These are phyloP conservation scores for Fremontodendron californicum DNA, from an alignment of 345 rosid genomes.

Conservation along the genomic window DNA sequence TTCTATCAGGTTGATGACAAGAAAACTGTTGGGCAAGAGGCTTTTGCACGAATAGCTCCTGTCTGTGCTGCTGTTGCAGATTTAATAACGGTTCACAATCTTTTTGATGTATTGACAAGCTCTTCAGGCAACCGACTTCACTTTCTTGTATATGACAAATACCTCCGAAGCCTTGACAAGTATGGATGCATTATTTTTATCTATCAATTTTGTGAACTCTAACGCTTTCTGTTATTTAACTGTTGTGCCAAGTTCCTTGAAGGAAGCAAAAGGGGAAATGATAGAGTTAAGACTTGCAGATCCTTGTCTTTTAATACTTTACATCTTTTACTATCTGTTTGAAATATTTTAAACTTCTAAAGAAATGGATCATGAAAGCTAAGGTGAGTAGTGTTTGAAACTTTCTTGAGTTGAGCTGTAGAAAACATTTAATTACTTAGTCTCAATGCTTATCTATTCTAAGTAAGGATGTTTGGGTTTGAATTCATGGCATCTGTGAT, in stretches of 20 bases:
- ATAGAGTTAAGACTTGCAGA: background rate
- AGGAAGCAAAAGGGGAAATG: background rate
- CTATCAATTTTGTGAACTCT: background rate
- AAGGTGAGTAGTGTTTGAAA: background rate
- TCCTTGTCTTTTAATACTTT: background rate
- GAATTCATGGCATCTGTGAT: constrained; percentile 6
- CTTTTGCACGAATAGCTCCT: constrained; percentile 90
- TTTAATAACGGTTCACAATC: constrained; percentile 78
- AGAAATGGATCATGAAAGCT: background rate
- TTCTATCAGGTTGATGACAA: constrained; percentile 68
- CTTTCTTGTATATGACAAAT: constrained; percentile 84
- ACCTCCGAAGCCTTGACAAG: constrained; percentile 86
- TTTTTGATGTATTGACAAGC: constrained; percentile 75
- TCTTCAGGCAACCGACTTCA: constrained; percentile 71
- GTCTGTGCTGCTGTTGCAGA: constrained; percentile 80
- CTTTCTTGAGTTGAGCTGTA: background rate
- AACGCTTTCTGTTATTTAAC: background rate
- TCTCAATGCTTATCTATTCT: background rate
- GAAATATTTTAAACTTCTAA: constrained; percentile 1
- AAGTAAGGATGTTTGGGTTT: background rate
- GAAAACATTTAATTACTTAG: constrained; percentile 4
- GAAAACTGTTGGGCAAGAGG: constrained; percentile 75
- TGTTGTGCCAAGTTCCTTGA: background rate
- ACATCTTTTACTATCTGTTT: background rate
- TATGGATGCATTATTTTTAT: constrained; percentile 36